Conservation (phyloP, 1,139 yeast genomes). For the Pichia sp. region DNA sequence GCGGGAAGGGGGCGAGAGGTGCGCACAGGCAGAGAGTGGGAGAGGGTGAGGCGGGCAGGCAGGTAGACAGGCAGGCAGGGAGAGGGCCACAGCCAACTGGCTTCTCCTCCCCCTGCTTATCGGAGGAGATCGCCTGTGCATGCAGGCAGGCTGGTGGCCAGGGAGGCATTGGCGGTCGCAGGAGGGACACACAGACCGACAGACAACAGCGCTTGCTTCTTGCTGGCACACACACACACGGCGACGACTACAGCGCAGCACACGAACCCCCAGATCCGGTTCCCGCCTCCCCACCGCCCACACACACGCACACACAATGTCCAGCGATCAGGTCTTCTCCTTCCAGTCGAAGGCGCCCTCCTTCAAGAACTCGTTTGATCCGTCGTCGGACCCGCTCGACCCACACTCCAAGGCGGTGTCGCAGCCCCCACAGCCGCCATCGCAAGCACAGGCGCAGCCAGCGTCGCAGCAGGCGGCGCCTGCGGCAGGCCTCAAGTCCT, state of each 20-base stretch:
- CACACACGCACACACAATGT: background rate
- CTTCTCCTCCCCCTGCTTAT: background rate
- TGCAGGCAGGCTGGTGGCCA: no score
- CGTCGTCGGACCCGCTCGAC: conserved; percentile 15
- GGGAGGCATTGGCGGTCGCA: no score
- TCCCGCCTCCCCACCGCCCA: no score
- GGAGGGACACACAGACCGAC: no score
- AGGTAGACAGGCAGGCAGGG: background rate
- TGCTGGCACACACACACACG: background rate
- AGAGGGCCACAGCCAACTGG: background rate
- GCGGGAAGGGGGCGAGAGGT: no score
- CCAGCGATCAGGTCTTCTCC: background rate
- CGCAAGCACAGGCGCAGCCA: background rate
- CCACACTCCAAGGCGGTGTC: conserved; percentile 4
- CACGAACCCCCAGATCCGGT: no score
- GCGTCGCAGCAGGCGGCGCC: background rate
- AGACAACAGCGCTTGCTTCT: background rate
- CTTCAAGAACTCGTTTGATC: conserved; percentile 15
- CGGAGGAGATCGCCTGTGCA: no score
- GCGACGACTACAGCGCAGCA: no score
- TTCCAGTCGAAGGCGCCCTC: background rate
- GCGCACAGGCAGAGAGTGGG: background rate
- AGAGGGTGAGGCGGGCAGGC: background rate
- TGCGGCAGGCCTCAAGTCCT: background rate
- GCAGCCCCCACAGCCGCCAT: background rate